Conservation (phyloP, 805 yeast species). For the Cyberlindnera japonica region DNA sequence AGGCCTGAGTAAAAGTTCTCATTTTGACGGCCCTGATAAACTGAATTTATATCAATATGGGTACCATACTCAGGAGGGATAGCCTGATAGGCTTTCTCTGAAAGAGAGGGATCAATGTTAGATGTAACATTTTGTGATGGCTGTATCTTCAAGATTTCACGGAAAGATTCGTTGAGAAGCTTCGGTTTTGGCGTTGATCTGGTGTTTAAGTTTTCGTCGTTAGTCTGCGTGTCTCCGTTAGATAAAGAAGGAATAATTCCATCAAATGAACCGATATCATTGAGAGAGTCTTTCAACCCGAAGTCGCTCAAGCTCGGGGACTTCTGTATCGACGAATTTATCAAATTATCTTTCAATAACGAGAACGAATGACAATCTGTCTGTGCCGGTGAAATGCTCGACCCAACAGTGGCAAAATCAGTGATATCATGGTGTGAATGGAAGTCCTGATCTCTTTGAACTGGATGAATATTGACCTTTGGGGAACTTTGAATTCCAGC, state of each 20-base stretch:
- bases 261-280: not conserved
- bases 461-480: not conserved
- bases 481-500: slow-evolving; percentile 10
- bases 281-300: slow-evolving; percentile 3
- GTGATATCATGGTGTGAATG: not conserved
- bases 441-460: not conserved
- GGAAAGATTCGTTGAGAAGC: not conserved
- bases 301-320: not conserved
- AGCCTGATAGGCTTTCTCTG: not conserved
- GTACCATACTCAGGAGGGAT: not conserved
- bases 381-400: slow-evolving; percentile 6
- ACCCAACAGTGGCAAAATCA: slow-evolving; percentile 7
- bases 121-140: not conserved
- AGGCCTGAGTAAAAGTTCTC: not conserved
- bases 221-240: slow-evolving; percentile 4
- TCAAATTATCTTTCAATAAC: slow-evolving; percentile 8
- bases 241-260: slow-evolving; percentile 7
- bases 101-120: not conserved
- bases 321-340: not conserved
- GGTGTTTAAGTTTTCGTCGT: slow-evolving; percentile 18
- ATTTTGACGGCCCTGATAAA: not conserved
- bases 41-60: not conserved
- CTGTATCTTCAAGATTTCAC: slow-evolving; percentile 3
- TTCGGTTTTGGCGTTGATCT: not conserved
- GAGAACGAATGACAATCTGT: slow-evolving; percentile 6